Conservation (phyloP, 2,329 filamentous ascomycete genomes). For the Ambrosiella beaveri region DNA sequence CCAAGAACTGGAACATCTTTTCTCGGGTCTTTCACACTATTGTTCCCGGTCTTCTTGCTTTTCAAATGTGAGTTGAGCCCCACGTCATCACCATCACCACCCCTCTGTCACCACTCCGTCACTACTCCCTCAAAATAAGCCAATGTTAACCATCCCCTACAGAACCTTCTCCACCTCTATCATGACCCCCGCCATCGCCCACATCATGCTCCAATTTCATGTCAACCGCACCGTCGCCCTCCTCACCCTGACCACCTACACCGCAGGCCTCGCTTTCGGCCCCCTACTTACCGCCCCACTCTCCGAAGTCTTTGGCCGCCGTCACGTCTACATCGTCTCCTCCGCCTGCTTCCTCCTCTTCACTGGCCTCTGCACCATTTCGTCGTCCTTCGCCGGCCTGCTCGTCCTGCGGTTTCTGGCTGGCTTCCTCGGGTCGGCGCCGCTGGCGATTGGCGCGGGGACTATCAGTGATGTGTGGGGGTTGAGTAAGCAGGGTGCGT, state of each 20-base stretch:
- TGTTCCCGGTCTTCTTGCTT: conserved; percentile 14
- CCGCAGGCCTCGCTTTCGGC: conserved; percentile 41
- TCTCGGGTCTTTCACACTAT: conserved; percentile 11
- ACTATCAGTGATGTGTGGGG: conserved; percentile 29
- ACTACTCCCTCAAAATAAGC: background rate
- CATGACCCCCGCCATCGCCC: conserved; percentile 28
- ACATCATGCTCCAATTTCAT: conserved; percentile 35
- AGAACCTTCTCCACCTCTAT: conserved; percentile 38
- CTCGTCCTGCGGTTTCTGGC: conserved; percentile 39
- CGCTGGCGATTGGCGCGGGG: conserved; percentile 31
- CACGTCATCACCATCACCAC: background rate
- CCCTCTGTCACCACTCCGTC: background rate
- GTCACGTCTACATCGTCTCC: conserved; percentile 32
- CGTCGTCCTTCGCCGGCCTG: conserved; percentile 31
- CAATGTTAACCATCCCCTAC: background rate
- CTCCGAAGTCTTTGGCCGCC: conserved; percentile 39
- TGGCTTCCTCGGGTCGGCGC: conserved; percentile 32
- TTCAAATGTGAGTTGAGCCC: conserved; percentile 10
- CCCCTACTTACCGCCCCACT: conserved; percentile 42
- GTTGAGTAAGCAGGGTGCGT: conserved; percentile 16
- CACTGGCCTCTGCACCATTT: conserved; percentile 33
- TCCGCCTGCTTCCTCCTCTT: conserved; percentile 35
- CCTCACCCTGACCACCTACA: conserved; percentile 42
- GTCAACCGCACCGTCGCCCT: conserved; percentile 38
- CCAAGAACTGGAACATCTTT: conserved; percentile 12